A percentile compares a stretch with the other conserved stretches of the same genome.
Evolutionary conservation across 176 grass and related monocot species (phyloP).

Genomic region (Oryza nivara): DNA sequence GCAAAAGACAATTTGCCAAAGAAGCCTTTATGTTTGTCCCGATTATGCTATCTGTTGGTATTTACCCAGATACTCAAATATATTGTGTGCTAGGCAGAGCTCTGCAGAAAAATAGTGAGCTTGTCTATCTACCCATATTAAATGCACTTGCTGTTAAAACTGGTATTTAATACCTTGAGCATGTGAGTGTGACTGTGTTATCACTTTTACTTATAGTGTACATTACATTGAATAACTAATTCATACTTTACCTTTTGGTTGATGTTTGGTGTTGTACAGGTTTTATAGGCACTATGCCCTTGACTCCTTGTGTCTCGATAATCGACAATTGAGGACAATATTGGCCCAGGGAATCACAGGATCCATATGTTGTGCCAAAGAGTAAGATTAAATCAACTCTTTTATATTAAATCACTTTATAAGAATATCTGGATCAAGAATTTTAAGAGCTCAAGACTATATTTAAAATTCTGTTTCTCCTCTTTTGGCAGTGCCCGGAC

Average conservation of each 20-base stretch:
- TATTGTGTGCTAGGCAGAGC: conserved; percentile 52
- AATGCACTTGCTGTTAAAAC: conserved; percentile 71
- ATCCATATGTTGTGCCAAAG: conserved; percentile 25
- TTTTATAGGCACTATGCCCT: conserved; percentile 4
- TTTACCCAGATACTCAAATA: conserved; percentile 70
- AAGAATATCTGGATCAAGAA: conserved; percentile 14
- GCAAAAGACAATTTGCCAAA: conserved; percentile 65
- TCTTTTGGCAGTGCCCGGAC: not conserved
- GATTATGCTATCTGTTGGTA: conserved; percentile 66
- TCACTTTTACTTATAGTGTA: conserved; percentile 7
- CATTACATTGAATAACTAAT: conserved; percentile 1
- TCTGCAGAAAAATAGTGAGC: conserved; percentile 54
- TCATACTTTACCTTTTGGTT: conserved; percentile 19
- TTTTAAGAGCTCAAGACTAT: conserved; percentile 9
- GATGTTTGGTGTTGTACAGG: conserved; percentile 26
- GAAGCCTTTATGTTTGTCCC: conserved; percentile 64
- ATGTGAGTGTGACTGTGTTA: conserved; percentile 40
- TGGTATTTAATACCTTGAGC: conserved; percentile 45
- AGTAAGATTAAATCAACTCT: conserved; percentile 17
- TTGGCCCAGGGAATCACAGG: not conserved
- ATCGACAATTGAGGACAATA: not conserved
- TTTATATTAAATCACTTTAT: conserved; percentile 10
- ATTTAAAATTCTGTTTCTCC: conserved; percentile 6
- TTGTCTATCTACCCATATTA: conserved; percentile 54
- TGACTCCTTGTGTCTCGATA: conserved; percentile 22